Base-by-base conservation (phyloP, 805 yeast genomes). In the Jamesozyma gamospora region DNA sequence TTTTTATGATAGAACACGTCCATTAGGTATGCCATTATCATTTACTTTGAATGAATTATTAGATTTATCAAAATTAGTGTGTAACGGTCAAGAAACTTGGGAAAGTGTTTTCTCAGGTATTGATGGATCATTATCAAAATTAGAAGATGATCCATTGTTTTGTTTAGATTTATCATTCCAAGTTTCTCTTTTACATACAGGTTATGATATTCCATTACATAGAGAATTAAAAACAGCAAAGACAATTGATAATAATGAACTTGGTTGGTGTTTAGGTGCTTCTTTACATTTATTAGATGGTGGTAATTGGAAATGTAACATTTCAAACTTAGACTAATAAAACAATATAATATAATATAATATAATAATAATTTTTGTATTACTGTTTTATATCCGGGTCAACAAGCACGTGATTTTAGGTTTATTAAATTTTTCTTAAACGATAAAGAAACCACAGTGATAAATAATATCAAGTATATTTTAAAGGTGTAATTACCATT, bases 221-320 rank as follows among this genome's bases (percentile, higher is more conserved):
- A 78, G 97, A 60, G 96, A 90, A 63, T 76, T 92, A 50, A 83
- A 76, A 62, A 92, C 96, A 6, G 97, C 96, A 8, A 79, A 86
- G 68, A 87, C 77, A 58, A 85, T 92, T 51, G 82, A 78, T 38
- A 77, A 78, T 56, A 87, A 85, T 53, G 98, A 92, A 66, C 71
- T 92, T 38, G 99, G 98, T 27, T 92, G 99, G 99, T 92, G 97
- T 69, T 70, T 92, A 41, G 99, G 99, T 52, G 98, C 97, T 1
- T 85, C 96, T 2, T 72, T 92, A 52, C 97, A 97, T 8, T 67
- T 92, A 51, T 69, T 92, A 50, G 92, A 83, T 46, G 68, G 64
- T 34, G 64, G 74, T 16, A 77, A 76, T 31, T 85, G 95, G 95
- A 71, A 67, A 38, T 86, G 96, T 47, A 53, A 44, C 42, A 41